Evolutionary conservation across 768 basidiomycete genomes (phyloP), one percentile per base, ranked within the genome.

Genomic region (Lentinula sp.): DNA sequence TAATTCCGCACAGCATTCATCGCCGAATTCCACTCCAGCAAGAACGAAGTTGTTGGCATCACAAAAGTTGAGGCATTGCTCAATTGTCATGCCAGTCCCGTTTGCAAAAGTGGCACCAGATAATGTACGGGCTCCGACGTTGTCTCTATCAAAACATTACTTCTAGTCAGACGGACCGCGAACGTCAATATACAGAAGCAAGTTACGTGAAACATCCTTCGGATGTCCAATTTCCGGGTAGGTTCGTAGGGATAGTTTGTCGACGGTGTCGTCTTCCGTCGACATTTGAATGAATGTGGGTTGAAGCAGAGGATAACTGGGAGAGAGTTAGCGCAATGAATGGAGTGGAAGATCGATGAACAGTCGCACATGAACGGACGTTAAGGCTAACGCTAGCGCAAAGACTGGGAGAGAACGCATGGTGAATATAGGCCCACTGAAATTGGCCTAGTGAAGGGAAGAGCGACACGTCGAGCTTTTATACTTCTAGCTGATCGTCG

Each of bases 21-120:
- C 74, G 4, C 72, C 74, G 64, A 79, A 91, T 71, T 91, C 90
- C 16, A 85, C 78, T 13, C 91, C 91, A 16, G 90, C 88, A 64
- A 82, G 90, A 61, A 86, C 71, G 68, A 77, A 89, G 8, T 70
- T 65, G 59, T 76, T 70, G n/a, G 72, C 55, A 37, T 77, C 72
- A 68, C 82, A 84, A 66, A 79, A 84, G 18, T 63, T 66, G 62
- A 82, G 78, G 65, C 82, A 84, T 1, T 69, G 67, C 63, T 80
- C 78, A 33, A 85, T 77, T 3, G 90, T 91, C 86, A 91, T 90
- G 23, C 72, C 73, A 5, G 71, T 74, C 15, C 79, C 70, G 65
- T 78, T 77, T 13, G 77, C 71, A 62, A 74, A 83, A 3, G 75
- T 70, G 1, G 80, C 73, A 13, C 77, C 81, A 6, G 74, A 71